Conservation (phyloP, 345 rosid species). For the Pseudoturritis turrita region DNA sequence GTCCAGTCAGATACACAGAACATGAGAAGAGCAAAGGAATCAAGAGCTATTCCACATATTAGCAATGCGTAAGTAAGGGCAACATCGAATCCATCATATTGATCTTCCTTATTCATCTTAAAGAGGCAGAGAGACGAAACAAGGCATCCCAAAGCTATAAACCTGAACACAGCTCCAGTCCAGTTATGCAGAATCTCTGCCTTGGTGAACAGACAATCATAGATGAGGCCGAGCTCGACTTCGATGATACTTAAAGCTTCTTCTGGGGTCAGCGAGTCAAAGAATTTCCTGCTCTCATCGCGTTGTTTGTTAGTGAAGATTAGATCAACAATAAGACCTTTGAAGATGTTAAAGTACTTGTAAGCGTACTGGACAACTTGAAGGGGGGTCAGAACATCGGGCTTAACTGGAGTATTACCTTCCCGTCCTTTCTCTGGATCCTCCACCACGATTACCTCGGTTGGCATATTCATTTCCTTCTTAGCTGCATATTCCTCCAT, state of each 20-base stretch:
- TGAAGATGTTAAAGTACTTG: conserved; percentile 32
- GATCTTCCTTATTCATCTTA: conserved; percentile 17
- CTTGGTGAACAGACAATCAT: conserved; percentile 48
- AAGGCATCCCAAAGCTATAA: conserved; percentile 28
- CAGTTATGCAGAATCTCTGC: conserved; percentile 15
- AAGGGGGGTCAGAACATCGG: background rate
- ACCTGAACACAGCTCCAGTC: conserved; percentile 26
- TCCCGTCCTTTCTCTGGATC: conserved; percentile 23
- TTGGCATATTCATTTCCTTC: conserved; percentile 12
- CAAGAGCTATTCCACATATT: conserved; percentile 51
- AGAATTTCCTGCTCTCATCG: conserved; percentile 16
- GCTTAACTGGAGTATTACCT: background rate
- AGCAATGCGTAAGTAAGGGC: conserved; percentile 53
- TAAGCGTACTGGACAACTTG: conserved; percentile 31
- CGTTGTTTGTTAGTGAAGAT: conserved; percentile 19
- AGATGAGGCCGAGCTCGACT: conserved; percentile 41
- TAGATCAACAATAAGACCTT: conserved; percentile 40
- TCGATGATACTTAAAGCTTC: conserved; percentile 38
- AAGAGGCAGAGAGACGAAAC: conserved; percentile 39
- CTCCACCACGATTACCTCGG: conserved; percentile 8
- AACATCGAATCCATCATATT: conserved; percentile 37
- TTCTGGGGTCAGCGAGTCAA: background rate
- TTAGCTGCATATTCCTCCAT: conserved; percentile 27
- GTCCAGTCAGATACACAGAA: conserved; percentile 60
- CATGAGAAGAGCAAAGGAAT: conserved; percentile 42